These are phyloP conservation scores for Chaetomiaceae sp. DNA, from an alignment of 2,329 filamentous ascomycete genomes.

Conservation along the genomic window DNA sequence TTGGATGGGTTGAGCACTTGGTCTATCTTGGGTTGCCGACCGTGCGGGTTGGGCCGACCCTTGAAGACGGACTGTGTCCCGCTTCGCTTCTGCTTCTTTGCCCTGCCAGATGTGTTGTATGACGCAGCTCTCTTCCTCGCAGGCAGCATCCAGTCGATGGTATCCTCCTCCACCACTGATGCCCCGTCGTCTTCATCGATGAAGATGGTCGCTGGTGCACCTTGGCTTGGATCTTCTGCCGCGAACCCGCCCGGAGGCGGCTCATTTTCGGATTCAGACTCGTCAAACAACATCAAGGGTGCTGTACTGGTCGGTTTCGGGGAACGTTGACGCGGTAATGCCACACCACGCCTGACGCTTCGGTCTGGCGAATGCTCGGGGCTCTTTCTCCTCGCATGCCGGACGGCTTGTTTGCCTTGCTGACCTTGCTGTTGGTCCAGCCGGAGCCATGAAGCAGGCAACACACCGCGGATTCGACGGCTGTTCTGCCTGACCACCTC, in stretches of 20 bases:
- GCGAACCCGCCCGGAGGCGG: neutral
- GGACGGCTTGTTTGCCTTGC: slow-evolving; percentile 31
- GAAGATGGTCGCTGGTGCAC: neutral
- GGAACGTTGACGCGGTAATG: slow-evolving; percentile 39
- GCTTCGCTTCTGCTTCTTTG: slow-evolving; percentile 30
- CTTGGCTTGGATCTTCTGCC: neutral
- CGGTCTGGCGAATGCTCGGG: slow-evolving; percentile 36
- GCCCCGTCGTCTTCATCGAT: slow-evolving; percentile 19
- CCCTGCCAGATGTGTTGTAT: slow-evolving; percentile 27
- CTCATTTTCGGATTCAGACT: slow-evolving; percentile 39
- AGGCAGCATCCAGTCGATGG: slow-evolving; percentile 48
- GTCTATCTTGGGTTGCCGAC: slow-evolving; percentile 33
- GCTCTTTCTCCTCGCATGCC: slow-evolving; percentile 30
- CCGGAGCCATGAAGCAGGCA: slow-evolving; percentile 64
- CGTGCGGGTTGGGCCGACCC: slow-evolving; percentile 25
- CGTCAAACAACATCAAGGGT: slow-evolving; percentile 42
- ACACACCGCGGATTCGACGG: slow-evolving; percentile 53
- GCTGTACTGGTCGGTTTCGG: slow-evolving; percentile 29
- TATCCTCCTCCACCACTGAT: slow-evolving; percentile 47
- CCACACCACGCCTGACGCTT: slow-evolving; percentile 45
- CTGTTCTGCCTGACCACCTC: slow-evolving; percentile 38
- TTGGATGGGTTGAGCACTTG: slow-evolving; percentile 23
- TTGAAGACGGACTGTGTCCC: slow-evolving; percentile 31
- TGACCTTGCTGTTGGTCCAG: slow-evolving; percentile 48
- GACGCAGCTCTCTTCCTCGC: slow-evolving; percentile 36